phyloP scores from a whole-genome alignment of 1,284 basidiomycete genomes.

The Exobasidium cylindrosporum region DNA sequence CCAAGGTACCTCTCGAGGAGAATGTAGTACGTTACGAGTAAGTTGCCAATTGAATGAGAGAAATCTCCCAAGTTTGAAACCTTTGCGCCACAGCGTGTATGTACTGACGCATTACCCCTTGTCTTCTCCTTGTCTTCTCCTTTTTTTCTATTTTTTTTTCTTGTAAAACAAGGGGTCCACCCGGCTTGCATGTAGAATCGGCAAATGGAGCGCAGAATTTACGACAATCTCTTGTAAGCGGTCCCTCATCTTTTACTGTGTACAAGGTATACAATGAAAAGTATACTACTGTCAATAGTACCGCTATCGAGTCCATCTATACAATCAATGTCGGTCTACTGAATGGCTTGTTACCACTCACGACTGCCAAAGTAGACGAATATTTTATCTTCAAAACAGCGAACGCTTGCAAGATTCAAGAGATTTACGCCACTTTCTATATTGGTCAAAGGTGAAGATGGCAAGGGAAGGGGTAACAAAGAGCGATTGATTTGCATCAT shows the following conservation, averaged over 20 bases:
- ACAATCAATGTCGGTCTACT: background rate
- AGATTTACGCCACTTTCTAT: slow-evolving; percentile 3
- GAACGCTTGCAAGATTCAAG: background rate
- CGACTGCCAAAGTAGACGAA: background rate
- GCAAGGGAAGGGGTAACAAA: too few relatives aligned
- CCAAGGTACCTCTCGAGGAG: background rate
- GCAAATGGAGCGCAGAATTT: too few relatives aligned
- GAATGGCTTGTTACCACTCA: background rate
- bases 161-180: too few relatives aligned
- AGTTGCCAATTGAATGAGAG: too few relatives aligned
- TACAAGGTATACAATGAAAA: too few relatives aligned
- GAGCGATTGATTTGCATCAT: too few relatives aligned
- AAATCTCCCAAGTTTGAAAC: too few relatives aligned
- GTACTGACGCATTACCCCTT: too few relatives aligned
- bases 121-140: background rate
- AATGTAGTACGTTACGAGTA: too few relatives aligned
- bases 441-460: slow-evolving; percentile 1
- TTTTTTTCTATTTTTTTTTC: too few relatives aligned
- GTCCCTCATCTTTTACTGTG: background rate
- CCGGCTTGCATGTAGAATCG: too few relatives aligned
- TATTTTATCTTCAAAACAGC: background rate
- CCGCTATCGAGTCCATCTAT: background rate
- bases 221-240: background rate
- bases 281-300: slow-evolving; percentile 3
- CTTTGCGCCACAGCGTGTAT: too few relatives aligned